Evolutionary conservation across 2,329 filamentous ascomycete genomes (phyloP), one percentile per base, ranked within the genome.

Genomic region (Annulohypoxylon truncatum): DNA sequence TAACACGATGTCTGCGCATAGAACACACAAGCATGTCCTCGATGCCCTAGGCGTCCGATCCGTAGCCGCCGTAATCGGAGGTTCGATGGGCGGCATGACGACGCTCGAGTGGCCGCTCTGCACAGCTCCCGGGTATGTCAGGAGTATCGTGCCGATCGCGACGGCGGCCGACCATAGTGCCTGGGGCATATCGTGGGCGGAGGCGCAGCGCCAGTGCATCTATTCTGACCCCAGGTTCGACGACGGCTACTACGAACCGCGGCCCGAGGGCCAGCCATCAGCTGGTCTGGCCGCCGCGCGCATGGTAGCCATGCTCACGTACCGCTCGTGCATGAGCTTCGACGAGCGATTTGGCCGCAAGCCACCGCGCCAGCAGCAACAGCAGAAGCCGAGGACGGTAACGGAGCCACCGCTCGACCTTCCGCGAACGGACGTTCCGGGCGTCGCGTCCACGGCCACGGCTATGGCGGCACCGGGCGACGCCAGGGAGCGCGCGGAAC

Each of bases 141-240:
- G 80, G 44, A 79, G 79, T 18, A 84, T 87, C 67, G 81, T 86
- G 12, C 84, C 84, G 1, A 87, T 87, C 55, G 84, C 85, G 12
- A 87, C 85, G 3, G 85, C 84, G 12, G 83, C 83, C 18, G 81
- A 84, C 18, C 85, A 87, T 66, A 84, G 84, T 42, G 84, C 84
- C 2, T 88, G 85, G 85, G 85, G 84, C 46, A 88, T 87, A 60
- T 85, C 84, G 64, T 87, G 85, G 85, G 84, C 83, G 2, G 85
- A 88, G 74, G 82, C 84, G 6, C 85, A 87, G 72, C 77, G 85
- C 62, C 84, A 87, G 71, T 83, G 83, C 54, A 77, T 81, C 26
- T 76, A 74, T 51, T 69, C 72, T 0, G 79, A 80, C 58, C 70
- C 75, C 3, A 68, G 65, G 31, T 80, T 77, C 54, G 64, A 73